phyloP scores from a whole-genome alignment of 768 basidiomycete species.

The Heimioporus sp. region DNA sequence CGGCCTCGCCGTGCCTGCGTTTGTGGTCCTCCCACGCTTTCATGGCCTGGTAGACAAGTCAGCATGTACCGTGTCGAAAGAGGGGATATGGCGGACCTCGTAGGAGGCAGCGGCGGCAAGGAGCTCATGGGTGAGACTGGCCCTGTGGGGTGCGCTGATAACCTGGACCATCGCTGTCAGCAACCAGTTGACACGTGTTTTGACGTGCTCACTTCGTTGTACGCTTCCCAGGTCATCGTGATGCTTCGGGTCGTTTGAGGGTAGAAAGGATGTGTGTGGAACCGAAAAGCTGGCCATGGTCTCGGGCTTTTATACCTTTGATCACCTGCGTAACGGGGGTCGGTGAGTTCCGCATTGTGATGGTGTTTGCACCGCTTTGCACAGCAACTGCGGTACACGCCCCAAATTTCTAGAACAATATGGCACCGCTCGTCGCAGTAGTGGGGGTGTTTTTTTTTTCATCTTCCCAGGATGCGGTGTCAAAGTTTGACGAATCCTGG shows the following conservation, averaged over 20 bases:
- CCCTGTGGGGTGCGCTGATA: conserved; percentile 50
- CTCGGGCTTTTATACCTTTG: no score
- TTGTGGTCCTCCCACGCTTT: conserved; percentile 62
- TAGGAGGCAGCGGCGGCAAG: conserved; percentile 66
- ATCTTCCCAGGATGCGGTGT: no score
- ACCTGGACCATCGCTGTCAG: conserved; percentile 34
- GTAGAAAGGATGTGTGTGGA: background rate
- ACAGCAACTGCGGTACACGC: no score
- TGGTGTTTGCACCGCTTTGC: no score
- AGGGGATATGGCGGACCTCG: conserved; percentile 39
- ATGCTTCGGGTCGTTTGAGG: background rate
- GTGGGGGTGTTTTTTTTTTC: no score
- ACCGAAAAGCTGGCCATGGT: no score
- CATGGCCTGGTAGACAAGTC: conserved; percentile 43
- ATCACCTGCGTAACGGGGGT: no score
- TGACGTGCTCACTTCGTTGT: conserved; percentile 16
- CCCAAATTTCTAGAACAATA: no score
- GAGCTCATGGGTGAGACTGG: conserved; percentile 60
- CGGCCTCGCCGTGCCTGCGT: conserved; percentile 46
- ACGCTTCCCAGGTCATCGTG: conserved; percentile 17
- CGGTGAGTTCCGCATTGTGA: no score
- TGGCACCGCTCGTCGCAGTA: no score
- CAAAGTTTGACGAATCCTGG: no score
- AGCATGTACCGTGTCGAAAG: background rate
- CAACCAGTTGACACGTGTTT: background rate